Evolutionary conservation across 257 asterid genomes (phyloP), one percentile per base, ranked within the genome.

Genomic region (Solanum virginianum): DNA sequence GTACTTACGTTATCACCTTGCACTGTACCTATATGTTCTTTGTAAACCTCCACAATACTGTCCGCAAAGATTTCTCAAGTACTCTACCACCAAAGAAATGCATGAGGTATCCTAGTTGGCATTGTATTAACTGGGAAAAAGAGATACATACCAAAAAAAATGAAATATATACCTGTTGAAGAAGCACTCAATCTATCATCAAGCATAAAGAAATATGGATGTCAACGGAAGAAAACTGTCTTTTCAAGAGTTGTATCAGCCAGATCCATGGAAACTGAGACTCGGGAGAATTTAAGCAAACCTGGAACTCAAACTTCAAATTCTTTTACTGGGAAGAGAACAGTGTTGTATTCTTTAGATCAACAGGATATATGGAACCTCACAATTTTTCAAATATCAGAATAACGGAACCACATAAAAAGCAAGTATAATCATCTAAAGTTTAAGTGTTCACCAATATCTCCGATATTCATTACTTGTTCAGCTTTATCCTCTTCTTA

Each of bases 361-460:
- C 63, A 18, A 56, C 63, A 0, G 12, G 63, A 56, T 18, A 18
- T 56, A 56, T 10, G 3, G 17, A 56, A 18, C 24, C 88, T 49
- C 82, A 17, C 80, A 86, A 84, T 79, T 81, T 18, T 72, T 85
- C 87, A 83, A 87, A 84, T 71, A 11, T 49, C 72, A 83, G 62
- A 49, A 3, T 3, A 26, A 43, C 80, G 6, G 36, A 71, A 71
- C 29, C 3, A 4, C 22, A 11, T 20, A 45, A n/a, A 47, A 74
- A 45, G n/a, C 54, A 32, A 74, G 36, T 22, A 7, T 57, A 43
- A 74, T 45, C 57, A 47, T 47, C n/a, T 74, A 74, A n/a, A 74
- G 20, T 13, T 74, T 43, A 45, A 72, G 57, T n/a, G 13, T 43
- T 72, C 57, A 72, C 57, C 10, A 45, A 22, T 49, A 17, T 16